Evolutionary conservation across 139 green algal species (phyloP), one percentile per base, ranked within the genome.

Genomic region (Chlamydomonas sp.): DNA sequence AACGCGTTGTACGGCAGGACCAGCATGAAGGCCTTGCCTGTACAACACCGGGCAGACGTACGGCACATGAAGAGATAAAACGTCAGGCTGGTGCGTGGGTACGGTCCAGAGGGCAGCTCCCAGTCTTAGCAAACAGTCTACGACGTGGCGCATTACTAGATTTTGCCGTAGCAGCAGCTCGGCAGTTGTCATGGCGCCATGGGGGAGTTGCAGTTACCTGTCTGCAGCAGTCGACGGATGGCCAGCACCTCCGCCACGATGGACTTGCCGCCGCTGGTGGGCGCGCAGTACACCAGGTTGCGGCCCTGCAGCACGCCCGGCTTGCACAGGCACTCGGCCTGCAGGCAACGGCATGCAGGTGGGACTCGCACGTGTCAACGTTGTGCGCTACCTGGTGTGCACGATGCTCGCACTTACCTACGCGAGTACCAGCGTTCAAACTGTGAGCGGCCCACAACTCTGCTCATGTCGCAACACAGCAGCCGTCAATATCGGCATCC

Each of bases 251-350:
- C 96, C 12, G 95, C 93, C 63, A 97, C 93, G 72, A 97, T 86
- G 71, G 88, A 93, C 90, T 97, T 97, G 67, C 95, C 95, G 14
- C 94, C 95, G 79, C 93, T 96, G 67, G 96, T 98, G 62, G 96
- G 96, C 14, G 96, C 96, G 78, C 91, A 95, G 93, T 97, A 98
- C 75, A 98, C 94, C 63, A 98, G 89, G 90, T 96, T 98, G 83
- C 91, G 63, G 1, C 93, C 93, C n/a, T 84, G 80, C 72, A 98
- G 90, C 66, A 98, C 96, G 16, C 92, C 93, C 10, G 85, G 85
- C 79, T 80, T 67, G 66, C 71, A 92, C 6, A 96, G 86, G 79
- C 92, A 96, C 84, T 95, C 93, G 0, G 93, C 95, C 93, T 94
- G 89, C 66, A 61, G 66, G 64, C 6, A 31, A 12, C 12, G 5